A percentile compares a stretch with the other conserved stretches of the same genome.
These are phyloP conservation scores for Amanita jacksonii DNA, from an alignment of 768 basidiomycete species.

Conservation along the genomic window DNA sequence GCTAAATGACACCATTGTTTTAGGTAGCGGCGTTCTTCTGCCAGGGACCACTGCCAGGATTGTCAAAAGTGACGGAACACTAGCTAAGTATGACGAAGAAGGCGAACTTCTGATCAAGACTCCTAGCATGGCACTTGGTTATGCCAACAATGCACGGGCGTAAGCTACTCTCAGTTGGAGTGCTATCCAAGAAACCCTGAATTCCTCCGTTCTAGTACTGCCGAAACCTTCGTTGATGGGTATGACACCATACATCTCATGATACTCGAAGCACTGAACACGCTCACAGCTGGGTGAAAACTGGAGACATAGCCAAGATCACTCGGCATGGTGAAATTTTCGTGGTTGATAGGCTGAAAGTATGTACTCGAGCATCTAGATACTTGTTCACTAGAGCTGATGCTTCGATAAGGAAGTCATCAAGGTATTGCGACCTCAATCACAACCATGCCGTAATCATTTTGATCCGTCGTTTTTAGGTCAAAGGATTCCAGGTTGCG, in stretches of 20 bases:
- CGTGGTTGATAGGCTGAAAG: constrained; percentile 58
- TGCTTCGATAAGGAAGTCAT: constrained; percentile 31
- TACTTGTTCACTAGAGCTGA: not conserved
- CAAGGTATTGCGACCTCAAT: constrained; percentile 29
- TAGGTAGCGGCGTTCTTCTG: constrained; percentile 43
- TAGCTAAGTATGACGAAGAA: constrained; percentile 43
- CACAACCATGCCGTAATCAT: constrained; percentile 15
- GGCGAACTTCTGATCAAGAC: constrained; percentile 51
- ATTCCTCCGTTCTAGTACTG: constrained; percentile 33
- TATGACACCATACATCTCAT: constrained; percentile 17
- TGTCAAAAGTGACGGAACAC: constrained; percentile 46
- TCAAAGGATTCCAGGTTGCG: constrained; percentile 64
- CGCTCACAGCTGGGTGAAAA: constrained; percentile 48
- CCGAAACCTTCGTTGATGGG: constrained; percentile 62
- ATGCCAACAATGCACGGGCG: constrained; percentile 53
- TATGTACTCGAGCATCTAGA: constrained; percentile 9
- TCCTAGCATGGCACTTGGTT: constrained; percentile 47
- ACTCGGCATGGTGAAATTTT: constrained; percentile 45
- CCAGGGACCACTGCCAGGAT: constrained; percentile 49
- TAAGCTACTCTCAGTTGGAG: constrained; percentile 24
- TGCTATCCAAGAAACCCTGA: not conserved
- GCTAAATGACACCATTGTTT: too few species aligned
- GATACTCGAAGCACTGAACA: not conserved
- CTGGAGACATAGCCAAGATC: constrained; percentile 57
- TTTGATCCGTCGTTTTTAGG: constrained; percentile 20